phyloP scores from a whole-genome alignment of 2,329 filamentous ascomycete species.

The Diaporthe destruens region DNA sequence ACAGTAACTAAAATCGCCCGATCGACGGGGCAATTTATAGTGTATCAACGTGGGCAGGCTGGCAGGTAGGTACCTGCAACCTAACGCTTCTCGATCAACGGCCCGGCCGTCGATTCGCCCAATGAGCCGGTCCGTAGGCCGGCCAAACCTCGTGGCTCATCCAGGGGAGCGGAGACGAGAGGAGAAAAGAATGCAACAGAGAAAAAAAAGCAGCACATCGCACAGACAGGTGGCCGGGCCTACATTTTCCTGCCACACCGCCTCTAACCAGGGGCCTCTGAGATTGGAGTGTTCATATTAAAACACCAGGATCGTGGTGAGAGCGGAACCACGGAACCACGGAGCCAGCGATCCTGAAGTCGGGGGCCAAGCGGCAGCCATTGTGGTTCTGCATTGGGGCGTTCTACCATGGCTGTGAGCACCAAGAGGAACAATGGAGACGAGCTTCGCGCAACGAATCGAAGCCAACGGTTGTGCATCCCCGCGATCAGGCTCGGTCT shows the following conservation, averaged over 20 bases:
- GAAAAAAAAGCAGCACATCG: conserved; percentile 24
- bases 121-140: neutral
- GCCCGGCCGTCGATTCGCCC: conserved; percentile 7
- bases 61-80: neutral
- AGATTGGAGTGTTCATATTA: conserved; percentile 11
- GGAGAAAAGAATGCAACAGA: conserved; percentile 1
- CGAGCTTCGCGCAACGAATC: neutral
- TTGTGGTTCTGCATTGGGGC: neutral
- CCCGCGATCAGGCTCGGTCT: conserved; percentile 33
- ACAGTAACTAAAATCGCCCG: conserved; percentile 17
- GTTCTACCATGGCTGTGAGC: neutral
- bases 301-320: conserved; percentile 1
- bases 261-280: conserved; percentile 13
- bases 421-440: neutral
- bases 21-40: conserved; percentile 12
- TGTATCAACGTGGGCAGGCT: neutral
- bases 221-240: conserved; percentile 20
- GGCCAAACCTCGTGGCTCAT: conserved; percentile 25
- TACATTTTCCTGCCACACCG: neutral
- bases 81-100: conserved; percentile 10
- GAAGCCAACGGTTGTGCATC: conserved; percentile 6
- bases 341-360: neutral
- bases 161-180: conserved; percentile 30
- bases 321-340: conserved; percentile 7
- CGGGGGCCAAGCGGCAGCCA: neutral